A percentile compares a stretch with the other conserved stretches of the same genome.
These are phyloP conservation scores for Suhomyces anneliseae DNA, from an alignment of 1,139 yeast species.

Conservation along the genomic window DNA sequence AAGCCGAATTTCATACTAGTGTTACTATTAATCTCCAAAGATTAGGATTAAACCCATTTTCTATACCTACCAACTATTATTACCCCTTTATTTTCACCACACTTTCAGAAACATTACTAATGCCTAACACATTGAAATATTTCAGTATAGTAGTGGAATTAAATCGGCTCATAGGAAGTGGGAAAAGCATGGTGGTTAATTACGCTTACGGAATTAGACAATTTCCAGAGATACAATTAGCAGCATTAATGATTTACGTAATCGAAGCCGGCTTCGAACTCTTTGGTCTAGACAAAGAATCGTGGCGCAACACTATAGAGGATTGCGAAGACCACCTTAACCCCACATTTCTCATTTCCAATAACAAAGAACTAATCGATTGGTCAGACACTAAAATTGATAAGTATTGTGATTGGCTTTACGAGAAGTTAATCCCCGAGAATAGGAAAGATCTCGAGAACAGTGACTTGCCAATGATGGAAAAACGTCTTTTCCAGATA, in stretches of 20 bases:
- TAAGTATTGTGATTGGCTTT: slow-evolving; percentile 44
- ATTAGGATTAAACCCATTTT: slow-evolving; percentile 3
- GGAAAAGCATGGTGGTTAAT: slow-evolving; percentile 1
- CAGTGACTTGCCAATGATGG: slow-evolving; percentile 25
- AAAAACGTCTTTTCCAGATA: slow-evolving; percentile 37
- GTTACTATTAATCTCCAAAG: slow-evolving; percentile 10
- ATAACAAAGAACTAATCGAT: slow-evolving; percentile 27
- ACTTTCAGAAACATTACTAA: slow-evolving; percentile 24
- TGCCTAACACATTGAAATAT: slow-evolving; percentile 35
- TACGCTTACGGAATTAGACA: slow-evolving; percentile 1
- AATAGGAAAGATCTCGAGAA: slow-evolving; percentile 17
- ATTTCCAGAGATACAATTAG: slow-evolving; percentile 33
- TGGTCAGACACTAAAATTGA: slow-evolving; percentile 43
- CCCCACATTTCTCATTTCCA: slow-evolving; percentile 19
- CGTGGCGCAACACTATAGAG: slow-evolving; percentile 26
- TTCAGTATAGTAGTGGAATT: slow-evolving; percentile 23
- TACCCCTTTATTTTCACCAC: slow-evolving; percentile 36
- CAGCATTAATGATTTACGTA: slow-evolving; percentile 25
- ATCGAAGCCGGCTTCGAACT: slow-evolving; percentile 31
- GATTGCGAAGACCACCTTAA: slow-evolving; percentile 23
- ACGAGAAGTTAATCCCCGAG: slow-evolving; percentile 32
- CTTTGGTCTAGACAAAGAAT: slow-evolving; percentile 5
- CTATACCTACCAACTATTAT: slow-evolving; percentile 27
- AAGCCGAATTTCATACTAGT: slow-evolving; percentile 26
- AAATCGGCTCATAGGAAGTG: slow-evolving; percentile 2